These are phyloP conservation scores for Trapa incisa DNA, from an alignment of 345 rosid species.

Conservation along the genomic window DNA sequence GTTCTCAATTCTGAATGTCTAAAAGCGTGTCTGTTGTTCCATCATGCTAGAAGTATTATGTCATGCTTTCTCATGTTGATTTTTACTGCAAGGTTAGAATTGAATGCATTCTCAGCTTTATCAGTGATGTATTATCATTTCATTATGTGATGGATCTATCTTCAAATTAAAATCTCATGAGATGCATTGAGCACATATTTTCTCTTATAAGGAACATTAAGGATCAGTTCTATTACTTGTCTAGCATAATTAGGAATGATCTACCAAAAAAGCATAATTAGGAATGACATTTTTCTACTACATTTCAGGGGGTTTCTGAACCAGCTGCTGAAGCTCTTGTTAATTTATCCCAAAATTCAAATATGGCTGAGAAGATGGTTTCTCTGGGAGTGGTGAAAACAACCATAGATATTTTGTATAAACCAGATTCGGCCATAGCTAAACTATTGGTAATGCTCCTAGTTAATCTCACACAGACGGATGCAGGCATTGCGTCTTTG, in stretches of 20 bases:
- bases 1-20: neutral
- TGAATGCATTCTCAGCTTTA: neutral
- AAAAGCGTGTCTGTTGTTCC: neutral
- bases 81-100: neutral
- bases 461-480: constrained; percentile 75
- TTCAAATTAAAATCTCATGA: neutral
- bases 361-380: constrained; percentile 57
- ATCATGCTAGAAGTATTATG: neutral
- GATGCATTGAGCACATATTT: neutral
- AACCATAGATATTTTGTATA: constrained; percentile 62
- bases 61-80: neutral
- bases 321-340: constrained; percentile 84
- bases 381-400: constrained; percentile 44
- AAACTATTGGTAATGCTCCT: constrained; percentile 73
- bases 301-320: constrained; percentile 67
- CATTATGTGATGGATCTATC: neutral
- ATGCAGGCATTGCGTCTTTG: constrained; percentile 65
- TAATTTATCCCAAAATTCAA: constrained; percentile 67
- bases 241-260: neutral
- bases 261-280: neutral
- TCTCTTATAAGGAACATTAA: neutral
- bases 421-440: constrained; percentile 44
- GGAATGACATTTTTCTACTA: neutral
- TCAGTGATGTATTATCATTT: neutral
- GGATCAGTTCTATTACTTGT: neutral